These are phyloP conservation scores for Biscogniauxia mediterranea DNA, from an alignment of 2,329 filamentous ascomycete species.

Conservation along the genomic window DNA sequence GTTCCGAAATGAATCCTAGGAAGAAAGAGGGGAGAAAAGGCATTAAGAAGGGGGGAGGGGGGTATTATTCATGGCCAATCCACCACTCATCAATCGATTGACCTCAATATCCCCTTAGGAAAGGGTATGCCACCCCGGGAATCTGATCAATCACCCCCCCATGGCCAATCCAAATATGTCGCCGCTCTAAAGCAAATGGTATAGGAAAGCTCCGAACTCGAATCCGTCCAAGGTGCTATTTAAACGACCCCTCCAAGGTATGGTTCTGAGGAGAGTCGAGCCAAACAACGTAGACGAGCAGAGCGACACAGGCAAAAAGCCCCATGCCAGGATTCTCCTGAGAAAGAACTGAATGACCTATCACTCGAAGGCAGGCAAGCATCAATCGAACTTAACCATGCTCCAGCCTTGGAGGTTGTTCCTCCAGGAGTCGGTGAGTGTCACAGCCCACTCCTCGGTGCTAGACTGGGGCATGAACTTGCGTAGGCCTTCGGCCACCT, in stretches of 20 bases:
- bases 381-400: constrained; percentile 36
- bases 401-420: constrained; percentile 38
- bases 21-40: not conserved
- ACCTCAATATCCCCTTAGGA: not conserved
- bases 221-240: too few relatives aligned
- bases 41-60: not conserved
- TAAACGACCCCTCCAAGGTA: too few relatives aligned
- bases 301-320: too few relatives aligned
- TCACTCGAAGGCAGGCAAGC: not conserved
- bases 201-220: too few relatives aligned
- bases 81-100: not conserved
- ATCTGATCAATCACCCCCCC: not conserved
- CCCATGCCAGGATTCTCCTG: too few relatives aligned
- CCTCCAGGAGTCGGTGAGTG: constrained; percentile 38
- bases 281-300: too few relatives aligned
- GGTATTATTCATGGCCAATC: not conserved
- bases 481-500: constrained; percentile 17
- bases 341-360: too few relatives aligned
- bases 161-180: too few relatives aligned
- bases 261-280: too few relatives aligned
- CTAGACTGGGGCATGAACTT: constrained; percentile 29
- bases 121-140: not conserved
- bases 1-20: not conserved
- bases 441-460: constrained; percentile 36
- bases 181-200: too few relatives aligned